Evolutionary conservation across 129 eudicot genomes (phyloP).

Genomic region (Lonicera japonica): DNA sequence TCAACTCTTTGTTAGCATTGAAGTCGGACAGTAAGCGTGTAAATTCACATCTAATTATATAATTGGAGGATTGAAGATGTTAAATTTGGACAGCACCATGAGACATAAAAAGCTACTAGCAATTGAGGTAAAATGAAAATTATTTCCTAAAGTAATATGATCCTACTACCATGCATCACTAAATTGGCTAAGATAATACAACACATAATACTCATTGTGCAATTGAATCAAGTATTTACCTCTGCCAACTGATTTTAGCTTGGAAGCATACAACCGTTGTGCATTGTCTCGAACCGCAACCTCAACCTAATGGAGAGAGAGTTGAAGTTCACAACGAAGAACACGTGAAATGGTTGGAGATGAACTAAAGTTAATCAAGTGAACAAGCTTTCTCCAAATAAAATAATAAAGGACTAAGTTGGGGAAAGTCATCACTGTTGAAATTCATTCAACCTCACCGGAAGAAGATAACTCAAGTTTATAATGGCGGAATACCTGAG

Average conservation of each 20-base stretch:
- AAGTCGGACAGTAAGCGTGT: neutral
- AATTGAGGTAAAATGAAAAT: no score
- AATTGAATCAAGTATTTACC: slow-evolving; percentile 32
- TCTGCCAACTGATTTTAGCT: slow-evolving; percentile 57
- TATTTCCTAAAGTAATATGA: no score
- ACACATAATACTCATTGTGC: neutral
- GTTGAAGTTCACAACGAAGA: neutral
- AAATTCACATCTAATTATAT: neutral
- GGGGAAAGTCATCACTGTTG: no score
- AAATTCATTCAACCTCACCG: no score
- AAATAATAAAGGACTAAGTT: no score
- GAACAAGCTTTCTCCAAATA: no score
- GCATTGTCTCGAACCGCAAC: slow-evolving; percentile 97
- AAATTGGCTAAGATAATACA: neutral
- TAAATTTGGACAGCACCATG: neutral
- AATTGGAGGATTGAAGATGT: neutral
- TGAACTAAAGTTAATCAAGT: neutral
- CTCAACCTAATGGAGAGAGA: slow-evolving; percentile 65
- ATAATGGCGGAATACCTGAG: slow-evolving; percentile 59
- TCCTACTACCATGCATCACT: no score
- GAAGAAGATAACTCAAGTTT: no score
- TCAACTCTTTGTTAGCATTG: slow-evolving; percentile 2
- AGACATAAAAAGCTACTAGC: neutral
- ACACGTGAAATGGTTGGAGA: neutral
- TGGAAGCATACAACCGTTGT: slow-evolving; percentile 67